Conservation (phyloP, 768 basidiomycete species). For the Xerocomellus amylosporus region DNA sequence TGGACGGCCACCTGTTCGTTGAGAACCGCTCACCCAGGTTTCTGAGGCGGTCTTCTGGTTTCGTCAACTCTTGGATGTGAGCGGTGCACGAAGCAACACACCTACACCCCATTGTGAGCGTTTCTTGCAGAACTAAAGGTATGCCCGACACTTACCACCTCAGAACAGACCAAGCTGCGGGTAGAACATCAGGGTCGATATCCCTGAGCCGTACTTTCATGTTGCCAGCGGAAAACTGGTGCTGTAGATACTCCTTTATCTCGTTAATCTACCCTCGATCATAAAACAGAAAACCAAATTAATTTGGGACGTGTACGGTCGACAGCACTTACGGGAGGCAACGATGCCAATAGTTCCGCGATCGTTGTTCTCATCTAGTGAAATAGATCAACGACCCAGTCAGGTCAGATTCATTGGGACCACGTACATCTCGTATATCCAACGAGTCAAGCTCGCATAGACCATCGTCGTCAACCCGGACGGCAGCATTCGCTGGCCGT, state of each 20-base stretch:
- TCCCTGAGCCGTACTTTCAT: constrained; percentile 54
- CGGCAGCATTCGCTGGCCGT: neutral
- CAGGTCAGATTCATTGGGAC: constrained; percentile 31
- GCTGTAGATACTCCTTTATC: constrained; percentile 57
- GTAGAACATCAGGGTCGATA: constrained; percentile 44
- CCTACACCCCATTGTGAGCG: constrained; percentile 34
- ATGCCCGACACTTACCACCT: constrained; percentile 45
- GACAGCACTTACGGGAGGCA: constrained; percentile 45
- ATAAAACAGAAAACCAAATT: neutral
- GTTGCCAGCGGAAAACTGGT: constrained; percentile 48
- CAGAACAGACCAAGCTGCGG: constrained; percentile 64
- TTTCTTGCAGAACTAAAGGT: neutral
- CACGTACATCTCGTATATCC: constrained; percentile 34
- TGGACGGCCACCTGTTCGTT: neutral
- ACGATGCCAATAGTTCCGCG: constrained; percentile 39
- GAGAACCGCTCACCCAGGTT: constrained; percentile 43
- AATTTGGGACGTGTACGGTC: neutral
- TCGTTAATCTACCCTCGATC: constrained; percentile 42
- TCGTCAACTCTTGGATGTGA: constrained; percentile 60
- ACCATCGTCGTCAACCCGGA: constrained; percentile 29
- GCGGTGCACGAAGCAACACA: constrained; percentile 73
- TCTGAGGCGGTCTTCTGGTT: constrained; percentile 51
- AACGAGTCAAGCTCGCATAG: constrained; percentile 55
- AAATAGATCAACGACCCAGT: neutral
- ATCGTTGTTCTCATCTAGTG: constrained; percentile 42